A percentile compares a stretch with the other conserved stretches of the same genome.
Evolutionary conservation across 257 asterid species (phyloP).

Genomic region (Plantago ovata): DNA sequence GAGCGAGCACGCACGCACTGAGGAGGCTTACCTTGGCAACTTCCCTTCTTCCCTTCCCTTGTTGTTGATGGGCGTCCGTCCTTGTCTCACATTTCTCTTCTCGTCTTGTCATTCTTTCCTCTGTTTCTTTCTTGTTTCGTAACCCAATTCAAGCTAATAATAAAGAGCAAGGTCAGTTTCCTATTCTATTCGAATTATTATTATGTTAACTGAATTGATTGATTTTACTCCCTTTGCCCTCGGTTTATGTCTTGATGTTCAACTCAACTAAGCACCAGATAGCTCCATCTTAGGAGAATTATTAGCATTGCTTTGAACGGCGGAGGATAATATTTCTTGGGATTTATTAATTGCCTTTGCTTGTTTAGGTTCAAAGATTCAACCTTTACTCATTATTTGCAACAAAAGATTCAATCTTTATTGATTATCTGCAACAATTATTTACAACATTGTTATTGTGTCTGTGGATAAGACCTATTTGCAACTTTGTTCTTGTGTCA

Average conservation of each 20-base stretch:
- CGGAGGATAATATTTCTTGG: background rate
- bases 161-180: background rate
- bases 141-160: background rate
- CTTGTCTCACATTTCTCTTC: no score
- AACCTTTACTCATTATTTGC: conserved; percentile 12
- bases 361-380: conserved; percentile 14
- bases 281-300: no score
- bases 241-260: background rate
- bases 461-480: no score
- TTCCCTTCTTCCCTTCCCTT: no score
- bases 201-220: no score
- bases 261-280: background rate
- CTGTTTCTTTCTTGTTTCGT: background rate
- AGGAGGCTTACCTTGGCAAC: no score
- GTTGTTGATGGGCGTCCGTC: conserved; percentile 1
- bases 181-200: no score
- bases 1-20: no score
- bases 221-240: background rate
- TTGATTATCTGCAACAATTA: no score
- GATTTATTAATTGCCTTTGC: background rate
- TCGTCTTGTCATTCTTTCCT: background rate
- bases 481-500: no score
- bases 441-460: no score
- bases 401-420: no score
- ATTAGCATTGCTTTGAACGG: background rate